phyloP scores from a whole-genome alignment of 1,284 basidiomycete genomes.

The Moesziomyces antarcticus region DNA sequence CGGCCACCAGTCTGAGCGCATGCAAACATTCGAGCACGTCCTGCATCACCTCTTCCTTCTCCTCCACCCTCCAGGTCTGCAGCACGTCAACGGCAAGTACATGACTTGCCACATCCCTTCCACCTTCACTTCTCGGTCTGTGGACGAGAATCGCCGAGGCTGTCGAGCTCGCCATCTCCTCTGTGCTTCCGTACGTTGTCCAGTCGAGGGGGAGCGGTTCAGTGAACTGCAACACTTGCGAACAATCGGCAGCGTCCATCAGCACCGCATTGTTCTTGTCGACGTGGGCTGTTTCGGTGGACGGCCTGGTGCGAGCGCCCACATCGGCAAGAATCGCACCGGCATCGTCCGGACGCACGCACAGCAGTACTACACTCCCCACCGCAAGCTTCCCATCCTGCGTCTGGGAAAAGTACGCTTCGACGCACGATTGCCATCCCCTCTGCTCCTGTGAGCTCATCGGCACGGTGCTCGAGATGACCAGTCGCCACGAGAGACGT shows the following conservation, averaged over 20 bases:
- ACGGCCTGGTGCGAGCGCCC: constrained; percentile 5
- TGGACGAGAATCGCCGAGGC: constrained; percentile 21
- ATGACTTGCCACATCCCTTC: not conserved
- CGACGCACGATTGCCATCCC: constrained; percentile 27
- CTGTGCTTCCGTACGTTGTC: constrained; percentile 18
- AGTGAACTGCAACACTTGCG: constrained; percentile 21
- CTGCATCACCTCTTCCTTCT: constrained; percentile 7
- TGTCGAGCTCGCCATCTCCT: constrained; percentile 2
- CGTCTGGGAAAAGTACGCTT: constrained; percentile 7
- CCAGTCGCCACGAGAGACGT: constrained; percentile 40
- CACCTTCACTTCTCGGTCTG: constrained; percentile 6
- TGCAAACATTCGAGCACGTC: constrained; percentile 19
- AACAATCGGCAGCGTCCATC: constrained; percentile 27
- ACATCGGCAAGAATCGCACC: constrained; percentile 16
- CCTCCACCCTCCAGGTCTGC: constrained; percentile 1
- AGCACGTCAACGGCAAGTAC: constrained; percentile 24
- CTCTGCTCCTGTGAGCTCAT: constrained; percentile 25
- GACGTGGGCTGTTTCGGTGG: constrained; percentile 7
- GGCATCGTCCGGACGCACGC: constrained; percentile 27
- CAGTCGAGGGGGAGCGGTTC: constrained; percentile 27
- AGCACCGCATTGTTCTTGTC: constrained; percentile 15
- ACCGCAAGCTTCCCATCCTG: constrained; percentile 6
- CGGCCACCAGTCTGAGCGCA: constrained; percentile 28
- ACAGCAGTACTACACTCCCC: constrained; percentile 19
- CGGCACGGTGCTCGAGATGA: constrained; percentile 25